Base-by-base conservation (phyloP, 257 asterid species). In the Lavandula angustifolia region DNA sequence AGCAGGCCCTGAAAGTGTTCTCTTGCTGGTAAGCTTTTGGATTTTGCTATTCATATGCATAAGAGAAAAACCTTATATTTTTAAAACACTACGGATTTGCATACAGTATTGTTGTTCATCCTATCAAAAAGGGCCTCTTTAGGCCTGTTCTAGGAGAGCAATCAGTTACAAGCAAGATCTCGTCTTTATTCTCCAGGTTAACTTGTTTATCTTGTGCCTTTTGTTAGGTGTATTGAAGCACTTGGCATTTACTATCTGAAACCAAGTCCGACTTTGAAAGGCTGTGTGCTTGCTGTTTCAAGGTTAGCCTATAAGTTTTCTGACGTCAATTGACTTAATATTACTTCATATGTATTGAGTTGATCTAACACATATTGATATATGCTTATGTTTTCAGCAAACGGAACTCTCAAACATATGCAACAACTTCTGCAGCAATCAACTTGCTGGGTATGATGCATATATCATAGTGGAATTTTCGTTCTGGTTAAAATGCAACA, bases 221-320 rank as follows among this genome's bases (percentile, higher is more conserved):
- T 55, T 62, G 14, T 69, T 69, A 94, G 97, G 94, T 71, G 80
- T 88, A 58, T 77, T 91, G 12, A 84, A 59, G 84, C 94, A 73
- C 91, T 3, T 94, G 96, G 99, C 99, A 94, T 81, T 80, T 90
- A 75, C 95, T 96, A 65, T 84, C 99, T 6, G 99, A 90, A 79
- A 85, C 97, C 54, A 90, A 84, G 76, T 85, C 98, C 2, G 18
- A 81, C 98, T 42, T 75, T 87, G 84, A 90, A 85, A 78, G 92
- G 89, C 79, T 72, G 85, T 72, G 79, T 79, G 49, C 82, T 76
- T 68, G 63, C 80, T 64, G 75, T 79, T 43, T 64, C 72, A 70
- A 79, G 96, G 98, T 91, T 68, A 61, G 84, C 66, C 71, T 56
- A 56, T 59, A 48, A 66, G 62, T 37, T 73, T 62, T 40, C 43